Percentiles rank a stretch among this genome's conserved stretches.
Conservation (phyloP, 2,329 filamentous ascomycete genomes). For the Alternaria consortialis region DNA sequence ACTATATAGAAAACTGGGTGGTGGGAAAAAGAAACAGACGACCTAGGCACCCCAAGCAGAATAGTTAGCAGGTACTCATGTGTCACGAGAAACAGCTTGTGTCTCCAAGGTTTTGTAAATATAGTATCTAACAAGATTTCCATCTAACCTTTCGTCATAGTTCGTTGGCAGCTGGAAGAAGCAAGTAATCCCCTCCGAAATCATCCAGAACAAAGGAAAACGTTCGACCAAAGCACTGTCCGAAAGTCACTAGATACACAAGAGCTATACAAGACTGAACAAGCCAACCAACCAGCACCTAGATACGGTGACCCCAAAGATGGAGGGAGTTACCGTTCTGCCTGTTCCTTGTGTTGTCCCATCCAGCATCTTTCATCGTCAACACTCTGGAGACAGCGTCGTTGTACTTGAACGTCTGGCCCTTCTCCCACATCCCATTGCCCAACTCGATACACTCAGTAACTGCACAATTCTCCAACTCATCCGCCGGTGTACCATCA, state of each 20-base stretch:
- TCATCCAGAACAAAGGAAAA: neutral
- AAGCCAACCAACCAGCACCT: neutral
- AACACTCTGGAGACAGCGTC: conserved; percentile 43
- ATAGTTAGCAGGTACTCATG: neutral
- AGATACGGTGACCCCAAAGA: conserved; percentile 41
- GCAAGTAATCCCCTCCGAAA: neutral
- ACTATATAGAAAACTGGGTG: conserved; percentile 38
- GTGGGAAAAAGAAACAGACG: conserved; percentile 20
- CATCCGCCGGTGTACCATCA: conserved; percentile 23
- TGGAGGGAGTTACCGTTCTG: conserved; percentile 38
- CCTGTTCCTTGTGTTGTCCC: conserved; percentile 45
- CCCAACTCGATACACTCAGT: conserved; percentile 48
- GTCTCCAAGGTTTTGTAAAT: neutral
- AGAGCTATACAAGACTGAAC: neutral
- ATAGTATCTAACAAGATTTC: neutral
- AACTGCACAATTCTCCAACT: conserved; percentile 41
- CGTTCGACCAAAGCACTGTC: neutral
- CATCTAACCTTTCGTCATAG: neutral
- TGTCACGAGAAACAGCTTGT: neutral
- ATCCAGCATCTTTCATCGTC: conserved; percentile 44
- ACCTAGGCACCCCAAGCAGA: neutral
- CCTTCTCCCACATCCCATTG: conserved; percentile 47
- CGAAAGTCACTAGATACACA: neutral
- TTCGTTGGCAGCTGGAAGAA: neutral
- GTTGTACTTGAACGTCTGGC: conserved; percentile 45